phyloP scores from a whole-genome alignment of 768 basidiomycete genomes.

The Podaxis carcinomalis region DNA sequence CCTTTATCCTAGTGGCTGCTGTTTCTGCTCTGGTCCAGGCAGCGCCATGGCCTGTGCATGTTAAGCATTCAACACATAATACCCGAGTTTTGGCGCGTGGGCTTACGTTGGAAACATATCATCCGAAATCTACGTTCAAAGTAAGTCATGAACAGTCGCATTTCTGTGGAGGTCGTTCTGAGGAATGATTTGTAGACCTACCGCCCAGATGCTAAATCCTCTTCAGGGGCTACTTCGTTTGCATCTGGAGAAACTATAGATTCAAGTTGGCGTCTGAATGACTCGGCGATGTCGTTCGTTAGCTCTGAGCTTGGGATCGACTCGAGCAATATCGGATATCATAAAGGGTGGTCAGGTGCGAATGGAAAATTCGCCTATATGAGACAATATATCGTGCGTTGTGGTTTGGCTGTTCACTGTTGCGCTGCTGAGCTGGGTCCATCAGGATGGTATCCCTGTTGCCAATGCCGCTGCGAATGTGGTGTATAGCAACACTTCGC shows the following conservation, averaged over 20 bases:
- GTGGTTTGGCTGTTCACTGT: too few relatives aligned
- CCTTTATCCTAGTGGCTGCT: not conserved
- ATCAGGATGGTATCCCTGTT: conserved; percentile 23
- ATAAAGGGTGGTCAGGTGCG: not conserved
- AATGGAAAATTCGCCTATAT: not conserved
- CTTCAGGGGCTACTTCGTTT: not conserved
- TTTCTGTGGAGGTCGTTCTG: not conserved
- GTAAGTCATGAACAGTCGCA: conserved; percentile 3
- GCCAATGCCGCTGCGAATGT: conserved; percentile 34
- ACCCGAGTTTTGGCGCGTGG: conserved; percentile 10
- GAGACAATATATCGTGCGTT: not conserved
- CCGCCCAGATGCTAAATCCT: not conserved
- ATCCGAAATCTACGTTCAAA: conserved; percentile 18
- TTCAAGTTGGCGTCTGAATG: not conserved
- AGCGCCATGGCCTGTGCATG: conserved; percentile 13
- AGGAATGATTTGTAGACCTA: not conserved
- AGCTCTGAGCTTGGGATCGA: not conserved
- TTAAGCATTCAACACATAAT: conserved; percentile 15
- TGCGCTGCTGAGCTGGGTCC: not conserved
- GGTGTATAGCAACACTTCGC: conserved; percentile 21
- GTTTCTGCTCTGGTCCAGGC: conserved; percentile 7
- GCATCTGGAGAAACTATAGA: not conserved
- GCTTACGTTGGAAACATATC: conserved; percentile 15
- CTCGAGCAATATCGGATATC: not conserved
- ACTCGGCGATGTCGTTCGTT: not conserved